Percentiles rank a stretch among this genome's conserved stretches.
Conservation (phyloP, 257 asterid genomes). For the Solanum dulcamara region DNA sequence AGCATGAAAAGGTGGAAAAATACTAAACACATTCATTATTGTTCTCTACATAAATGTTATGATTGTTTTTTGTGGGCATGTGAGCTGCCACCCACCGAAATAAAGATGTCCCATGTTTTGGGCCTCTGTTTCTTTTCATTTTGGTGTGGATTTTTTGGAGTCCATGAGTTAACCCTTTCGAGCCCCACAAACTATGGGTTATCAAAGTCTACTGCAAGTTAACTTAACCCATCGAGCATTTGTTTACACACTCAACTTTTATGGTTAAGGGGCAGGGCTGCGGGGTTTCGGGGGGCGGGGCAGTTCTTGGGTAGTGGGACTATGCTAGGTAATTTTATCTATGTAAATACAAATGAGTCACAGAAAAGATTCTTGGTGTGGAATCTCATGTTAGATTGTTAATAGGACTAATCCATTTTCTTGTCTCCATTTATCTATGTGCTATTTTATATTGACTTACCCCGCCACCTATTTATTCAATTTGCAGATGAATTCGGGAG, state of each 20-base stretch:
- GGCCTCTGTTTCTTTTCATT: background rate
- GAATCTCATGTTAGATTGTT: background rate
- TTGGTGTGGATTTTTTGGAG: background rate
- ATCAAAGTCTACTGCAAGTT: background rate
- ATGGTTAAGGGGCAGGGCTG: background rate
- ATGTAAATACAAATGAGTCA: background rate
- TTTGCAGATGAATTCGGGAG: slow-evolving; percentile 38
- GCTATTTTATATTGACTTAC: background rate
- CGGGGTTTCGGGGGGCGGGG: no score
- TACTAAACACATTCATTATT: background rate
- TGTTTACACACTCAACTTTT: background rate
- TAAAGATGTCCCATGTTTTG: background rate
- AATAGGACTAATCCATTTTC: background rate
- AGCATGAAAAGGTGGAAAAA: background rate
- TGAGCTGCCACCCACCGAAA: background rate
- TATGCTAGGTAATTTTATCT: background rate
- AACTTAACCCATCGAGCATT: background rate
- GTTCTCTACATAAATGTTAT: background rate
- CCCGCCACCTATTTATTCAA: background rate
- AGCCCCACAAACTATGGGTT: background rate
- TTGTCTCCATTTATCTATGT: background rate
- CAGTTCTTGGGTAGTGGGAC: background rate
- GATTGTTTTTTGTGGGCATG: background rate
- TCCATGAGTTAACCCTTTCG: background rate
- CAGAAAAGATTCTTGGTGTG: background rate